Evolutionary conservation across 2,329 filamentous ascomycete species (phyloP).

Genomic region (Pestalotiopsis sp.): DNA sequence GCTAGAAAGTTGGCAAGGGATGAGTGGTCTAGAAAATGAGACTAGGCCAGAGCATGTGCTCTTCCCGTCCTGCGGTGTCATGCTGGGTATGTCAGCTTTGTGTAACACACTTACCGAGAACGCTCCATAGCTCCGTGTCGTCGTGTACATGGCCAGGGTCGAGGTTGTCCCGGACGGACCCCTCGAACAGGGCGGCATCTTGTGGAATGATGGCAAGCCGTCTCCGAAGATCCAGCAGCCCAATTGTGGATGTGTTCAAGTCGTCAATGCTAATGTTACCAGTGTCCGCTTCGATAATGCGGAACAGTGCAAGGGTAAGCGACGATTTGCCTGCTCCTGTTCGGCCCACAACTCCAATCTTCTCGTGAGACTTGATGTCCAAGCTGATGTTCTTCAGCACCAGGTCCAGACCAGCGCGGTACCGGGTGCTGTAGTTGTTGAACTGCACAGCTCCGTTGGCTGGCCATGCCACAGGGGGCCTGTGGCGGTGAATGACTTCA

Average conservation of each 20-base stretch:
- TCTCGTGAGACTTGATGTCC: conserved; percentile 93
- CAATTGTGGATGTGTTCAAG: conserved; percentile 87
- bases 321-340: conserved; percentile 97
- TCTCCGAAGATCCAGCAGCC: conserved; percentile 83
- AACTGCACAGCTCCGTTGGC: conserved; percentile 86
- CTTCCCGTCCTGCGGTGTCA: conserved; percentile 23
- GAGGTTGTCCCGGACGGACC: conserved; percentile 89
- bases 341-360: conserved; percentile 95
- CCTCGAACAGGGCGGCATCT: conserved; percentile 94
- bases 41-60: conserved; percentile 23
- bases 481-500: conserved; percentile 85
- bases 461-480: conserved; percentile 90
- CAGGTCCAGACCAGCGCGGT: conserved; percentile 85
- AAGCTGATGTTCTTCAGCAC: conserved; percentile 92
- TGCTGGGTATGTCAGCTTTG: conserved; percentile 21
- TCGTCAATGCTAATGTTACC: conserved; percentile 89
- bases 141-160: conserved; percentile 95
- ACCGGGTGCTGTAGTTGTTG: conserved; percentile 91
- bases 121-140: conserved; percentile 96
- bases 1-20: conserved; percentile 20
- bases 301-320: conserved; percentile 88
- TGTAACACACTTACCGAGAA: conserved; percentile 69
- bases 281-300: conserved; percentile 85
- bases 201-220: conserved; percentile 96
- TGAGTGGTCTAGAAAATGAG: conserved; percentile 19